Conservation (phyloP, 2,329 filamentous ascomycete genomes). For the Botrytis hyacinthi region DNA sequence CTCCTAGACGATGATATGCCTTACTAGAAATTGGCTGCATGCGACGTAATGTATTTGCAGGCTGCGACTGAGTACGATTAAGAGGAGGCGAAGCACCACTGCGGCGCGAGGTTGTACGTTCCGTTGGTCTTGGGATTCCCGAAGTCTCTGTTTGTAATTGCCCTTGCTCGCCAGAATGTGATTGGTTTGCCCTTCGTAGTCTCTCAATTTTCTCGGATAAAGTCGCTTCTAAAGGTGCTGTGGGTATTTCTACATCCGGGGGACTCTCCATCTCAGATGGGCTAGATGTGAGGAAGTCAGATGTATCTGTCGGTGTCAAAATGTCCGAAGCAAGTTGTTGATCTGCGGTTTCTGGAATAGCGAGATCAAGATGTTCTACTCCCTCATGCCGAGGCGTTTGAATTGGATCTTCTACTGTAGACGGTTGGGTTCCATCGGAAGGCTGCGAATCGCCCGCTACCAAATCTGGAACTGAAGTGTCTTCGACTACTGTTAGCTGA, state of each 20-base stretch:
- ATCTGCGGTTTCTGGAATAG: conserved; percentile 40
- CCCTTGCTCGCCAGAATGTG: conserved; percentile 22
- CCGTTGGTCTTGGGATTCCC: conserved; percentile 37
- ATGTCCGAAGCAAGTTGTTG: conserved; percentile 22
- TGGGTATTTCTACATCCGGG: conserved; percentile 12
- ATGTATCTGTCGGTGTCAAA: conserved; percentile 20
- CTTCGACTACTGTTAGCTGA: conserved; percentile 62
- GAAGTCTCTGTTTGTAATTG: conserved; percentile 31
- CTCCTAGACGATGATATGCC: conserved; percentile 27
- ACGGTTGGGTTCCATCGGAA: neutral
- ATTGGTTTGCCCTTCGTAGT: conserved; percentile 30
- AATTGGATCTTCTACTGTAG: neutral
- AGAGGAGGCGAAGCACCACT: conserved; percentile 36
- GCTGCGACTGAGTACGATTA: conserved; percentile 39
- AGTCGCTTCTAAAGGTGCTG: conserved; percentile 28
- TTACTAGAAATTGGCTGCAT: conserved; percentile 29
- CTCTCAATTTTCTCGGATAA: conserved; percentile 37
- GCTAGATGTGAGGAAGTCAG: conserved; percentile 19
- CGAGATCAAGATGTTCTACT: conserved; percentile 61
- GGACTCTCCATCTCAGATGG: conserved; percentile 5
- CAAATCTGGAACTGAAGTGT: conserved; percentile 39
- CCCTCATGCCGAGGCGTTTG: conserved; percentile 44
- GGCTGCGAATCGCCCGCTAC: neutral
- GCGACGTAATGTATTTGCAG: conserved; percentile 37
- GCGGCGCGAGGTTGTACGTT: conserved; percentile 32